Percentiles rank a stretch among this genome's conserved stretches.
Conservation (phyloP, 1,284 basidiomycete species). For the Pterulicium gracile region DNA sequence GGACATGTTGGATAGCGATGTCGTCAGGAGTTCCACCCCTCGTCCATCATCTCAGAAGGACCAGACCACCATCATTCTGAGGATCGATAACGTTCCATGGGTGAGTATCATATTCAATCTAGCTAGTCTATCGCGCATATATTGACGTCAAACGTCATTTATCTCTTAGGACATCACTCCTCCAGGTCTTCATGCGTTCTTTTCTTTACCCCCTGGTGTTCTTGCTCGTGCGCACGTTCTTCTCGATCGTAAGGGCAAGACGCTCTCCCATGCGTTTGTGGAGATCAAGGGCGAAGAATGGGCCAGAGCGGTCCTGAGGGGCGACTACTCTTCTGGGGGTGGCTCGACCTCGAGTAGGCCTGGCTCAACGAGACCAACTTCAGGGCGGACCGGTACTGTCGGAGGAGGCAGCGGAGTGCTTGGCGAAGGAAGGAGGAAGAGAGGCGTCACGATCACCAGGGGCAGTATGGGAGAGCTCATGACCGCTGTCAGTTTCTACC, state of each 20-base stretch:
- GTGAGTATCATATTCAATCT: constrained; percentile 27
- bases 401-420: constrained; percentile 46
- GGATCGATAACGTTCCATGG: constrained; percentile 82
- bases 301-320: constrained; percentile 55
- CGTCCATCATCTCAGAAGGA: constrained; percentile 9
- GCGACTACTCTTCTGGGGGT: constrained; percentile 21
- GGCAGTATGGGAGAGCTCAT: constrained; percentile 70
- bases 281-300: constrained; percentile 51
- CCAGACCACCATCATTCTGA: constrained; percentile 35
- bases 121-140: constrained; percentile 6
- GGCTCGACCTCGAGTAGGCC: constrained; percentile 29
- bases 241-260: constrained; percentile 70
- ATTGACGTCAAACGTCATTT: constrained; percentile 8
- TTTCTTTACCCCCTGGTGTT: constrained; percentile 39
- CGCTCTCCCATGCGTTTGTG: constrained; percentile 68
- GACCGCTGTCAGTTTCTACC: constrained; percentile 44
- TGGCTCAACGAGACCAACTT: constrained; percentile 13
- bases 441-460: constrained; percentile 71
- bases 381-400: constrained; percentile 6
- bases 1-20: background rate
- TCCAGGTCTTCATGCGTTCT: constrained; percentile 51
- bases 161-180: constrained; percentile 65
- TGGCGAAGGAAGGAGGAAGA: constrained; percentile 60
- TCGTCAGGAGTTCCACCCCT: constrained; percentile 6
- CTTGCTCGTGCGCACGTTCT: constrained; percentile 62